These are phyloP conservation scores for Primulina huaijiensis DNA, from an alignment of 257 asterid genomes.

Conservation along the genomic window DNA sequence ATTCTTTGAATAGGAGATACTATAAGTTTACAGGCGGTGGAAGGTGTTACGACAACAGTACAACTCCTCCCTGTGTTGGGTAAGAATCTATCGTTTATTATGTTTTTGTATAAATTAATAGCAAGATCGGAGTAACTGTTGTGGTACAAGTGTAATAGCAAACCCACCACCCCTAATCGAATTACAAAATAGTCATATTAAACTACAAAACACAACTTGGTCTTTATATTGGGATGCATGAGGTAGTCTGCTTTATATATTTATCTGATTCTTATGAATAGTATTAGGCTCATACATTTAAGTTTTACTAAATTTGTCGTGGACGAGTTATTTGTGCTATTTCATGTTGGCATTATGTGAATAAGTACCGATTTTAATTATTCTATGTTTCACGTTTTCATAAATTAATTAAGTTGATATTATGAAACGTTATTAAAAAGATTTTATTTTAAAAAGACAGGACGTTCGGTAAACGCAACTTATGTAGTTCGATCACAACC, in stretches of 20 bases:
- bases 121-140: not conserved
- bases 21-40: constrained; percentile 47
- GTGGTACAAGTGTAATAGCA: not conserved
- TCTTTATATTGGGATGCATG: too few species aligned
- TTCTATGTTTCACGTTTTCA: too few species aligned
- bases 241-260: not conserved
- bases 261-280: too few species aligned
- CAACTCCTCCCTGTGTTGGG: constrained; percentile 90
- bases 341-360: too few species aligned
- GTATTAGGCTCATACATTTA: too few species aligned
- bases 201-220: not conserved
- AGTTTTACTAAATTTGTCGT: not conserved
- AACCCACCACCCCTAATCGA: not conserved
- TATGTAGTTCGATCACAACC: too few species aligned
- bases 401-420: too few species aligned
- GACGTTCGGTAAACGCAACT: too few species aligned
- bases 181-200: not conserved
- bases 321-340: too few species aligned
- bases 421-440: too few species aligned
- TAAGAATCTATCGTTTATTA: constrained; percentile 30
- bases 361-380: too few species aligned
- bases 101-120: not conserved
- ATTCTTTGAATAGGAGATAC: constrained; percentile 51
- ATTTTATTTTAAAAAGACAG: too few species aligned
- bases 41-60: constrained; percentile 59